A percentile compares a stretch with the other conserved stretches of the same genome.
Conservation (phyloP, 257 asterid genomes). For the Solanum pinnatisectum region DNA sequence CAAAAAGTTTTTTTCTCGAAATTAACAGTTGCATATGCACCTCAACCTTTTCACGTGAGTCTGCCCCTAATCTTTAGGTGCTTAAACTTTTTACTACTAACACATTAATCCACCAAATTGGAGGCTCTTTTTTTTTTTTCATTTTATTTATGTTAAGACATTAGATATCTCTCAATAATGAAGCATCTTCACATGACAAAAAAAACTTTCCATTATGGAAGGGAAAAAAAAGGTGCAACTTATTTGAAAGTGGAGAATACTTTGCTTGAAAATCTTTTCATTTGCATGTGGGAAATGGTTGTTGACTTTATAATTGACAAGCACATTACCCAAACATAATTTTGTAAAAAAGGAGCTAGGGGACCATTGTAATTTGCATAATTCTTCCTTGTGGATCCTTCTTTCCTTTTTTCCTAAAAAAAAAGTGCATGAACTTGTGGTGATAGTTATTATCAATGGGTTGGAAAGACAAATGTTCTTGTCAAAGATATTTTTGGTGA, state of each 20-base stretch:
- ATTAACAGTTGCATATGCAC: neutral
- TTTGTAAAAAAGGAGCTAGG: neutral
- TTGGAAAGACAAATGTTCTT: neutral
- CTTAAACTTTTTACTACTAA: neutral
- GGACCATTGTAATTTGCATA: constrained; percentile 1
- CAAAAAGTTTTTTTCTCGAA: neutral
- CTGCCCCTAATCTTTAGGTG: no score
- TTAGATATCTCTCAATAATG: neutral
- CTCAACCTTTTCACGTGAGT: neutral
- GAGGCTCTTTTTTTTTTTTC: neutral
- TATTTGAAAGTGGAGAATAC: neutral
- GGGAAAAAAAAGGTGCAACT: neutral
- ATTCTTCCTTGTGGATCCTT: neutral
- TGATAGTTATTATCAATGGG: neutral
- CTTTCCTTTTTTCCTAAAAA: neutral
- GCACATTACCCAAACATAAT: neutral
- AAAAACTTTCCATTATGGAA: neutral
- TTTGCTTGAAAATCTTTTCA: neutral
- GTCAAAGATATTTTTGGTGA: neutral
- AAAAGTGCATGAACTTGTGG: neutral
- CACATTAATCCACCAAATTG: neutral
- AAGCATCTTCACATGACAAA: neutral
- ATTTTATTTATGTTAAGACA: neutral
- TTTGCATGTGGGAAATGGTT: neutral
- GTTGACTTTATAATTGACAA: constrained; percentile 1